These are phyloP conservation scores for Quercus lobata DNA, from an alignment of 331 rosid genomes.

Conservation along the genomic window DNA sequence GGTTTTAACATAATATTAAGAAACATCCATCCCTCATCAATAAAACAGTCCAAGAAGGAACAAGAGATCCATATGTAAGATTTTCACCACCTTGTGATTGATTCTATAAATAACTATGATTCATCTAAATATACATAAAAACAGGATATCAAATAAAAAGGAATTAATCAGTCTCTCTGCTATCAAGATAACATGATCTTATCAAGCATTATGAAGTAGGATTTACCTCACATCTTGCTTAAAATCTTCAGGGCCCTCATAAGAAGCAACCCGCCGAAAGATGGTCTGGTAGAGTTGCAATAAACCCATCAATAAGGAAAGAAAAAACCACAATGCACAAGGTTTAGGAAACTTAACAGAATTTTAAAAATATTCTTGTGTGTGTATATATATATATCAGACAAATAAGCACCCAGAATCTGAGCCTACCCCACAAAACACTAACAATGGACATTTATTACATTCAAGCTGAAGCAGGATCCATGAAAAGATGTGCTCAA, in stretches of 20 bases:
- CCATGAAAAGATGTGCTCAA: not conserved
- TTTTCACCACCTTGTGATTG: not conserved
- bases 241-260: slow-evolving; percentile 62
- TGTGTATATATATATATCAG: not conserved
- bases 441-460: not conserved
- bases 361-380: too few relatives aligned
- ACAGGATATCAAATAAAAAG: not conserved
- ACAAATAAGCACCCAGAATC: not conserved
- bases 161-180: not conserved
- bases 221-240: slow-evolving; percentile 62
- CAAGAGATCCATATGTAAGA: not conserved
- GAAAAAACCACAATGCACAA: not conserved
- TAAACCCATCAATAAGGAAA: slow-evolving; percentile 24
- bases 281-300: slow-evolving; percentile 54
- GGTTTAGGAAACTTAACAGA: not conserved
- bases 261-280: slow-evolving; percentile 55
- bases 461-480: not conserved
- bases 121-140: not conserved
- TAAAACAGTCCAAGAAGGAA: not conserved
- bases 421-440: not conserved
- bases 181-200: slow-evolving; percentile 10
- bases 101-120: not conserved
- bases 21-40: not conserved
- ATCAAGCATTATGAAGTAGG: slow-evolving; percentile 2
- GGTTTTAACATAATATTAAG: not conserved